Evolutionary conservation across 2,329 filamentous ascomycete genomes (phyloP), one percentile per base, ranked within the genome.

Genomic region (Neurospora sp.): DNA sequence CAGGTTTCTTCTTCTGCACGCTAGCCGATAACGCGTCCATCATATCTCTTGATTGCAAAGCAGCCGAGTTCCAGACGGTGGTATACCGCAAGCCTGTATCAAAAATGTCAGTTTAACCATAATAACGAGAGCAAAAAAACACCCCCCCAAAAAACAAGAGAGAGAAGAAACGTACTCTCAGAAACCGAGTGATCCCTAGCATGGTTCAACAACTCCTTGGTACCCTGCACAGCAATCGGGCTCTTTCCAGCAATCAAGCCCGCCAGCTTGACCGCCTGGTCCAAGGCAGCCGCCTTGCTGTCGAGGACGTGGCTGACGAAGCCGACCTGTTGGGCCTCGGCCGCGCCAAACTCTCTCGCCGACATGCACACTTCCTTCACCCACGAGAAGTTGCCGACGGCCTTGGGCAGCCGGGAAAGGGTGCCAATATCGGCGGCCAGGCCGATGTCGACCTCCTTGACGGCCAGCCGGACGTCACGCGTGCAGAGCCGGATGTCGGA

Each of bases 131-230:
- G 11, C 43, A 38, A 39, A 36, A 67, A 23, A 23, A 23, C 19
- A 23, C 19, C 19, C 19, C 19, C 23, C 23, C 23, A 28, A 28
- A 28, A 28, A 28, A 28, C 3, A 28, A 28, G 3, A 28, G 38
- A 33, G 65, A 38, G n/a, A n/a, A 23, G 70, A 65, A 28, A 84
- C 87, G 77, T 79, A 90, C 90, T 92, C 74, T 97, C 93, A 66
- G 86, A 87, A 37, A 97, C 88, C 2, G 85, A 84, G 78, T 93
- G 88, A 79, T 97, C 94, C 75, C 92, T 86, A 40, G 90, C 91
- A 77, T 90, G 92, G 79, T 96, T 93, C 77, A 97, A 78, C 72
- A 97, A 81, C 81, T 96, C 91, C 83, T 97, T 97, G 8, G 93
- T 97, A 6, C 92, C 90, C 82, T 93, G 88, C 73, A 95, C 91